phyloP scores from a whole-genome alignment of 805 yeast species.

The Cyberlindnera nakhonratchasimensis region DNA sequence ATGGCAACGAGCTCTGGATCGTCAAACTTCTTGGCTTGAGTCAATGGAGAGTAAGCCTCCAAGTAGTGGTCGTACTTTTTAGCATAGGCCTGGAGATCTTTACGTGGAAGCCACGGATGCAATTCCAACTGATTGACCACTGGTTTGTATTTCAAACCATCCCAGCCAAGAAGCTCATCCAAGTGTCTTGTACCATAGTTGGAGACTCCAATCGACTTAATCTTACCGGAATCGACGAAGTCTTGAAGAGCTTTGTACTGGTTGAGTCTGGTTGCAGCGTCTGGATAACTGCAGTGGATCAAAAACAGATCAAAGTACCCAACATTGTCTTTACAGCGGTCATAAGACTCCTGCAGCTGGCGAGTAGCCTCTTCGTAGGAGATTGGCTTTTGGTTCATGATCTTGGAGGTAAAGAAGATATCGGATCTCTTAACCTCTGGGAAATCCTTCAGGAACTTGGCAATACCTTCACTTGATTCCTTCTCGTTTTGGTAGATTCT shows the following conservation, averaged over 20 bases:
- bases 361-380: constrained; percentile 12
- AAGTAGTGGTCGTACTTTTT: constrained; percentile 20
- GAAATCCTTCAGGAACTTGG: constrained; percentile 20
- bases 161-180: constrained; percentile 61
- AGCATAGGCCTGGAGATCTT: constrained; percentile 22
- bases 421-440: constrained; percentile 24
- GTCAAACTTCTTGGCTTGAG: constrained; percentile 22
- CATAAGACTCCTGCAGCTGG: constrained; percentile 51
- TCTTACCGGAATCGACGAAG: constrained; percentile 54
- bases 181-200: constrained; percentile 65
- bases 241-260: constrained; percentile 77
- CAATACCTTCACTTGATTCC: constrained; percentile 23
- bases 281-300: constrained; percentile 62
- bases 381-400: constrained; percentile 11
- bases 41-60: constrained; percentile 26
- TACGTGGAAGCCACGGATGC: constrained; percentile 28
- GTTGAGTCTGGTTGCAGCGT: constrained; percentile 46
- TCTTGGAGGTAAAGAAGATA: constrained; percentile 26
- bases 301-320: constrained; percentile 68
- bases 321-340: constrained; percentile 42
- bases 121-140: constrained; percentile 65
- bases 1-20: constrained; percentile 23
- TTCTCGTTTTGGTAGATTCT: constrained; percentile 20
- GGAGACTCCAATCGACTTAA: constrained; percentile 73
- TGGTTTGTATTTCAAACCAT: constrained; percentile 51